Evolutionary conservation across 2,329 filamentous ascomycete genomes (phyloP), one percentile per base, ranked within the genome.

Genomic region (Cercospora canescens): DNA sequence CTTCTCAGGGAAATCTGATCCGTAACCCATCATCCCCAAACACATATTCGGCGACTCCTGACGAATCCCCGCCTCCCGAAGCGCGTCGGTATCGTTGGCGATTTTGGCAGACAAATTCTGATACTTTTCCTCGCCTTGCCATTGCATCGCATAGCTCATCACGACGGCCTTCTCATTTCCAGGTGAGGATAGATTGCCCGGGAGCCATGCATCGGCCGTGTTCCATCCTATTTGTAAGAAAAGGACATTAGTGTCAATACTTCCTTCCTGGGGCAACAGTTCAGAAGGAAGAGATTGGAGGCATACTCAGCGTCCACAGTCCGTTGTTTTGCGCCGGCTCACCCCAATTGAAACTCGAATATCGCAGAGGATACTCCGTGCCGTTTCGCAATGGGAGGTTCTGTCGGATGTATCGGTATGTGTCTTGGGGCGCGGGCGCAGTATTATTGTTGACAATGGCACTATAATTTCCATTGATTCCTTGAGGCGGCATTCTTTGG

Each of bases 11-110:
- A 62, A 62, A 18, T 62, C 60, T 11, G 60, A 26, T 18, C 30
- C 45, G 5, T 21, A 30, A 16, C 60, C 24, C 60, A 62, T 56
- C 12, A 56, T 37, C 6, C 60, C 60, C n/a, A 62, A 41, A 16
- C 60, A 62, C 60, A 62, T 62, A 18, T 62, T 62, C 30, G 60
- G 60, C 24, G 60, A 18, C 28, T 50, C 4, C 34, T 55, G 60
- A 9, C 32, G 48, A 12, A 41, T 8, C 7, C 32, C 24, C 3
- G 60, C 60, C 26, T n/a, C 60, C 6, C 45, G 45, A 26, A 62
- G 34, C 34, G 24, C 48, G 30, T 62, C 60, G 4, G 60, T 45
- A 35, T 62, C 60, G 16, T 62, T 62, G 24, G 45, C 48, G 14
- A 62, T 54, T 28, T 62, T 62, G 12, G 60, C 60, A 5, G 60